Percentiles rank a stretch among this genome's conserved stretches.
phyloP scores from a whole-genome alignment of 2,329 filamentous ascomycete genomes.

The Capronia epimyces region DNA sequence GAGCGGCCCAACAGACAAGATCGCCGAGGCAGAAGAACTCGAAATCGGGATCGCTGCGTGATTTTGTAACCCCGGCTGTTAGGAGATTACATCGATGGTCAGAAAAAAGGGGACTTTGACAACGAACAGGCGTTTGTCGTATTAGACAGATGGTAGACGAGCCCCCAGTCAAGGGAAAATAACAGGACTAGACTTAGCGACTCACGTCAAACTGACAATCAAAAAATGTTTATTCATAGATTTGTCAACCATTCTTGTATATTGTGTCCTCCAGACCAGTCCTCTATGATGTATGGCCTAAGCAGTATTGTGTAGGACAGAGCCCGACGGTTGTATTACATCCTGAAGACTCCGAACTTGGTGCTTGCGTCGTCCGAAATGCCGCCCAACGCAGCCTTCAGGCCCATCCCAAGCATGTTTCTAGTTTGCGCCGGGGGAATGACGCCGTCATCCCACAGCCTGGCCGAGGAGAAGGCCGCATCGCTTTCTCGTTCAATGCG shows the following conservation, averaged over 20 bases:
- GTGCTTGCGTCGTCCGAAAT: slow-evolving; percentile 55
- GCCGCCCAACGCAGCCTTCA: slow-evolving; percentile 66
- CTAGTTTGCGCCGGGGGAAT: slow-evolving; percentile 73
- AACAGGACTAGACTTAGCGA: slow-evolving; percentile 15
- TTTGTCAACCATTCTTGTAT: background rate
- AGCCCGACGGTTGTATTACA: slow-evolving; percentile 51
- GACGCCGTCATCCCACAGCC: slow-evolving; percentile 85
- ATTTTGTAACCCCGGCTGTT: slow-evolving; percentile 25
- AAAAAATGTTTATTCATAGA: background rate
- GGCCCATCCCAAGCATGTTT: slow-evolving; percentile 64
- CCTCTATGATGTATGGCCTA: too few species aligned
- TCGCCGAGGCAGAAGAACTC: slow-evolving; percentile 32
- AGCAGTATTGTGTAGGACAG: background rate
- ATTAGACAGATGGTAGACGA: background rate
- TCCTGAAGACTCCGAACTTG: slow-evolving; percentile 76
- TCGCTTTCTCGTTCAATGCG: slow-evolving; percentile 88
- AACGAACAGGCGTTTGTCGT: background rate
- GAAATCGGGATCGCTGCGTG: slow-evolving; percentile 34
- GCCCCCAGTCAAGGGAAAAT: background rate
- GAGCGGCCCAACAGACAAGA: slow-evolving; percentile 35
- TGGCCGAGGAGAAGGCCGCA: slow-evolving; percentile 77
- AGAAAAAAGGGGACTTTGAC: background rate
- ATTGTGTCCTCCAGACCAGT: too few species aligned
- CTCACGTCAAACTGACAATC: slow-evolving; percentile 11
- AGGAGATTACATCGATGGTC: background rate